Conservation (phyloP, 2,329 filamentous ascomycete genomes). For the Colletotrichum endophyticum region DNA sequence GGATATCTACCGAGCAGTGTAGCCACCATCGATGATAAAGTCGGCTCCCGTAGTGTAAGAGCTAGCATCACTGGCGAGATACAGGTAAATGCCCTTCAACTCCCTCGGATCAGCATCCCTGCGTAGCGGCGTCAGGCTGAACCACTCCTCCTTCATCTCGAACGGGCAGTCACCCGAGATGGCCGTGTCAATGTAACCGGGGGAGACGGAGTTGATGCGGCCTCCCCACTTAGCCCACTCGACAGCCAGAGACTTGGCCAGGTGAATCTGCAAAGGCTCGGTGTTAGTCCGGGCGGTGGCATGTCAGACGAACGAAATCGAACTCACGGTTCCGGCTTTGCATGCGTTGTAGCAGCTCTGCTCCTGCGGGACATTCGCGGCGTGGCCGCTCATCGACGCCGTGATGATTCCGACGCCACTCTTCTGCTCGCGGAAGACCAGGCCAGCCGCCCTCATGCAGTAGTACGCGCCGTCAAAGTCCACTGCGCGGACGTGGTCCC, state of each 20-base stretch:
- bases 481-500: conserved; percentile 30
- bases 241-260: conserved; percentile 34
- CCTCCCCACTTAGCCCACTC: conserved; percentile 28
- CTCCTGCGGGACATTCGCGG: conserved; percentile 61
- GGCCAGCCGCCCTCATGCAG: conserved; percentile 35
- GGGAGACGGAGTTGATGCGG: conserved; percentile 34
- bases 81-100: conserved; percentile 34
- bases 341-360: conserved; percentile 83
- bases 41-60: conserved; percentile 36
- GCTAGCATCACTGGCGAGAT: conserved; percentile 35
- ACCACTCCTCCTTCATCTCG: conserved; percentile 39
- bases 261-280: conserved; percentile 27
- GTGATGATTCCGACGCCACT: conserved; percentile 39
- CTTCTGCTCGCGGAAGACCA: conserved; percentile 35
- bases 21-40: conserved; percentile 34
- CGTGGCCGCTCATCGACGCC: conserved; percentile 37
- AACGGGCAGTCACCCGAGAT: conserved; percentile 36
- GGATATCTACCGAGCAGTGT: conserved; percentile 15
- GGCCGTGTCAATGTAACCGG: conserved; percentile 41
- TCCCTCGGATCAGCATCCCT: conserved; percentile 33
- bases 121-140: conserved; percentile 32
- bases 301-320: not conserved
- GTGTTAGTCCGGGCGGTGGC: not conserved
- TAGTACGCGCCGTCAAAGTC: conserved; percentile 39
- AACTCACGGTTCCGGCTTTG: conserved; percentile 69